A percentile compares a stretch with the other conserved stretches of the same genome.
These are phyloP conservation scores for Paramecium sexaurelia DNA, from an alignment of 73 alveolate species.

Conservation along the genomic window DNA sequence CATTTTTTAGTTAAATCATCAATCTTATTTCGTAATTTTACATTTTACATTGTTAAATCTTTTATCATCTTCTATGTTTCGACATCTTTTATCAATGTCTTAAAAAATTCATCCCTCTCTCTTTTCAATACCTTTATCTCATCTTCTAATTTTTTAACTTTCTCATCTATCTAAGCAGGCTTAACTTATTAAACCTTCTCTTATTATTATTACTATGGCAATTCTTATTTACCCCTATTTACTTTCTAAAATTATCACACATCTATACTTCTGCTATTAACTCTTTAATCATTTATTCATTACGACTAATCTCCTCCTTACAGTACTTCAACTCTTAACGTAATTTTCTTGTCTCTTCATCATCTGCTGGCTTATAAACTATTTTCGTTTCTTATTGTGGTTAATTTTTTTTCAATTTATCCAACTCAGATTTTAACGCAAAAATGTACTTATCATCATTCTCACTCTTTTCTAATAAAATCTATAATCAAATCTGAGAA, in stretches of 20 bases:
- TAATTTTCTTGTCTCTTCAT: constrained; percentile 57
- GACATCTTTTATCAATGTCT: constrained; percentile 38
- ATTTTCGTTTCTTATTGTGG: constrained; percentile 57
- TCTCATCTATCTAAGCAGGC: background rate
- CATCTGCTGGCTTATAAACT: constrained; percentile 56
- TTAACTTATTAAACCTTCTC: background rate
- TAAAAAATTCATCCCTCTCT: constrained; percentile 64
- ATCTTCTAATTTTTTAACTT: constrained; percentile 49
- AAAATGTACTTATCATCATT: constrained; percentile 65
- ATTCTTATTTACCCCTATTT: background rate
- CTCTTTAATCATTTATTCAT: constrained; percentile 63
- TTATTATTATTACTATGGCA: background rate
- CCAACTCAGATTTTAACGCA: constrained; percentile 65
- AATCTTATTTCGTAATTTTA: constrained; percentile 51
- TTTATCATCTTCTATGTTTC: constrained; percentile 61
- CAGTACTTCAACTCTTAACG: constrained; percentile 56
- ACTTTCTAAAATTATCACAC: background rate
- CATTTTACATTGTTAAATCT: constrained; percentile 60
- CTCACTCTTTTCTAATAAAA: constrained; percentile 62
- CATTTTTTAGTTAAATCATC: constrained; percentile 65
- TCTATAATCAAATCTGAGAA: background rate
- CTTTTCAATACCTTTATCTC: constrained; percentile 7
- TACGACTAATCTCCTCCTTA: constrained; percentile 41
- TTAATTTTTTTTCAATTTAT: constrained; percentile 26
- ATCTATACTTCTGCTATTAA: constrained; percentile 59